Conservation (phyloP, 1,284 basidiomycete species). For the Clitocybe nebularis region DNA sequence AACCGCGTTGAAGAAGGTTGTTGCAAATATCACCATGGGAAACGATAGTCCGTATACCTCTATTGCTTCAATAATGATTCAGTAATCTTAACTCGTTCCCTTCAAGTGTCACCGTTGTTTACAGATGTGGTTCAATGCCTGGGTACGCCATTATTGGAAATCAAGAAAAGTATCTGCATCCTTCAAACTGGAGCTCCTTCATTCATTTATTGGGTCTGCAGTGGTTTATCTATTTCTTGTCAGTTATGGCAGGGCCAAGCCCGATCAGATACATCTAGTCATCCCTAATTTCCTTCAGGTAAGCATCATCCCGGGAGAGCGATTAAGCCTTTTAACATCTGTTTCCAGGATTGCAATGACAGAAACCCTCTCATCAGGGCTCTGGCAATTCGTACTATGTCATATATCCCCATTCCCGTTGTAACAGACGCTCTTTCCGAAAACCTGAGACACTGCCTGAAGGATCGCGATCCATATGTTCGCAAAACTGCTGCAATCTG, state of each 20-base stretch:
- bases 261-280: slow-evolving; percentile 84
- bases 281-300: slow-evolving; percentile 90
- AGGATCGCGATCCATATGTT: slow-evolving; percentile 92
- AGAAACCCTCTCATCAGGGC: slow-evolving; percentile 91
- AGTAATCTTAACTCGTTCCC: slow-evolving; percentile 19
- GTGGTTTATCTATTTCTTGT: slow-evolving; percentile 93
- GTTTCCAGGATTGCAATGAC: slow-evolving; percentile 80
- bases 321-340: slow-evolving; percentile 7
- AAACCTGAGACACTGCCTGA: slow-evolving; percentile 82
- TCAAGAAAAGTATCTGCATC: slow-evolving; percentile 88
- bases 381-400: slow-evolving; percentile 93
- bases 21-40: slow-evolving; percentile 94
- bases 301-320: slow-evolving; percentile 15
- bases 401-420: slow-evolving; percentile 85
- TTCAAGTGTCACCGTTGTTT: slow-evolving; percentile 90
- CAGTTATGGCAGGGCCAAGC: slow-evolving; percentile 86
- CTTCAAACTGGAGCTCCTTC: not conserved
- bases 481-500: slow-evolving; percentile 94
- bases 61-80: slow-evolving; percentile 20
- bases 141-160: slow-evolving; percentile 87
- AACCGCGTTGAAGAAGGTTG: slow-evolving; percentile 92
- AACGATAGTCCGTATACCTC: slow-evolving; percentile 76
- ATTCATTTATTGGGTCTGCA: slow-evolving; percentile 28
- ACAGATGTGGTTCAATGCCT: slow-evolving; percentile 87
- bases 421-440: slow-evolving; percentile 81